Evolutionary conservation across 2,329 filamentous ascomycete species (phyloP), one percentile per base, ranked within the genome.

Genomic region (Metarhizium robertsii): DNA sequence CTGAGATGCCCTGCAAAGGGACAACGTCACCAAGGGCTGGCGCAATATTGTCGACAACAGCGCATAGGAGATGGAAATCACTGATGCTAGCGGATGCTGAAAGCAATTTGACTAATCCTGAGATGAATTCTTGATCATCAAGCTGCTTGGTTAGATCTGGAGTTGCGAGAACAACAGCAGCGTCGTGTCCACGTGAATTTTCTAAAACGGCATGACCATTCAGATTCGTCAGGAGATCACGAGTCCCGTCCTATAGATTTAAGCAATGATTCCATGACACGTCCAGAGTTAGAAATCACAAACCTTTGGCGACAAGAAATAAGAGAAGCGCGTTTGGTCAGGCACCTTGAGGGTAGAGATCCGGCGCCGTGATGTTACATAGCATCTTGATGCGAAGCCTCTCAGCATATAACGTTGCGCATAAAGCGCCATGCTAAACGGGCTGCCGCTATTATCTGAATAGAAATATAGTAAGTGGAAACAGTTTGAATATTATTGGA

Each of bases 31-130:
- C 64, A 25, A 61, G 57, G 6, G 65, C 61, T 8, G 74, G 73
- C 25, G 73, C 67, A 36, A 86, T 66, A 8, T 77, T 74, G 63
- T 86, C 83, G 32, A 84, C 76, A 4, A 83, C 77, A 13, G 78
- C 84, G 29, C 72, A 71, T 14, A 86, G 59, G 7, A 84, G 68
- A 58, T 78, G 70, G 38, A 81, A 68, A 29, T 71, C 61, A 4
- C 57, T 55, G 50, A 73, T 65, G 42, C 74, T 71, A 13, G 60
- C 61, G 29, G 66, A 62, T 47, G 78, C 77, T 16, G 76, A 71
- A 29, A 83, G 68, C 65, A 78, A 73, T 10, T 69, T 64, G 11
- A 75, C 72, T 52, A 81, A 71, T 6, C 71, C 62, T 14, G 52
- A 49, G 64, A 78, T 72, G 57, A 79, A 75, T 0, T 50, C 60